Conservation (phyloP, 2,329 filamentous ascomycete genomes). For the Coniochaeta sp. region DNA sequence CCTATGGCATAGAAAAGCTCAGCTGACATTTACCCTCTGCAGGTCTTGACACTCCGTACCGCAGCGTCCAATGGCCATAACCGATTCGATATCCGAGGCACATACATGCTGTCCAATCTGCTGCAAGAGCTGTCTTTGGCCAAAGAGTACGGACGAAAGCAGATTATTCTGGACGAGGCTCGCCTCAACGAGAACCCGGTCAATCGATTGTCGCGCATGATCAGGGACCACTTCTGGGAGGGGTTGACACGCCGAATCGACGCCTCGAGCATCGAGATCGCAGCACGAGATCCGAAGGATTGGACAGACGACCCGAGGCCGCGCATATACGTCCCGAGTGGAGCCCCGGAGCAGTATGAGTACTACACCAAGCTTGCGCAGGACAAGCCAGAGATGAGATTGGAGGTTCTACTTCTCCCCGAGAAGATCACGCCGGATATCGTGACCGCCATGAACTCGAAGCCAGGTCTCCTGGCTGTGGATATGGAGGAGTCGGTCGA, state of each 20-base stretch:
- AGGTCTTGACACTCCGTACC: conserved; percentile 79
- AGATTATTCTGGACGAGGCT: conserved; percentile 85
- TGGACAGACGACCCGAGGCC: conserved; percentile 87
- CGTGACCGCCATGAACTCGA: conserved; percentile 75
- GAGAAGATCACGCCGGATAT: conserved; percentile 73
- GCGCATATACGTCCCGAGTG: conserved; percentile 81
- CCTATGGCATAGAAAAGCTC: conserved; percentile 1
- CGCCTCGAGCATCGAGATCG: conserved; percentile 76
- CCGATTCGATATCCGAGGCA: conserved; percentile 85
- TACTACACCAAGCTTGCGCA: conserved; percentile 80
- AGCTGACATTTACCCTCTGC: conserved; percentile 8
- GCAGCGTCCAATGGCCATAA: conserved; percentile 80
- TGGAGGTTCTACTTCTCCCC: conserved; percentile 78
- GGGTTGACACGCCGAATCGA: conserved; percentile 86
- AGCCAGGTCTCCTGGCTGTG: conserved; percentile 82
- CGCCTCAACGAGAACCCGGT: conserved; percentile 94
- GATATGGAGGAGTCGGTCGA: conserved; percentile 75
- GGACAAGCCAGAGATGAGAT: conserved; percentile 71
- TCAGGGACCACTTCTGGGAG: conserved; percentile 88
- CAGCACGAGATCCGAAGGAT: conserved; percentile 87
- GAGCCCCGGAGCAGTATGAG: conserved; percentile 78
- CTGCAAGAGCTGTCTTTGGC: conserved; percentile 91
- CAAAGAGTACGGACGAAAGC: conserved; percentile 81
- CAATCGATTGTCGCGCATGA: conserved; percentile 75
- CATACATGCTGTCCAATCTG: conserved; percentile 95